Percentiles rank a stretch among this genome's conserved stretches.
phyloP scores from a whole-genome alignment of 225 moss, liverwort and hornwort genomes.

The Physcomitrellopsis africana region DNA sequence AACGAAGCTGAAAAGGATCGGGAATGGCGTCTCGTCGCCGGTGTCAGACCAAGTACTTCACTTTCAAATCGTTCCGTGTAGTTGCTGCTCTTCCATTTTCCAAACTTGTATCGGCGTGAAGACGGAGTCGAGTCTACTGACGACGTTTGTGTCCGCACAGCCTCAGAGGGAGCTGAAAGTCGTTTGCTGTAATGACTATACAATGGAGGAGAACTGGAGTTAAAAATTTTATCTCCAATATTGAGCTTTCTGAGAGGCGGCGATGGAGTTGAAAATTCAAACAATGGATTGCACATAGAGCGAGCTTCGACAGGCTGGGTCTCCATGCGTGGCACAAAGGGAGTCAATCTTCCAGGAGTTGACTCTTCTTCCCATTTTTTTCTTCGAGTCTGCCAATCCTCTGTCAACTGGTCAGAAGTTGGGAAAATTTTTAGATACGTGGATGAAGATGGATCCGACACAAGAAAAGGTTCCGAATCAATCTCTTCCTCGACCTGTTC shows the following conservation, averaged over 20 bases:
- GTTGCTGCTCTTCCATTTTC: slow-evolving; percentile 24
- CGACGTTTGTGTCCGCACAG: too few relatives aligned
- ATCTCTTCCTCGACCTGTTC: slow-evolving; percentile 12
- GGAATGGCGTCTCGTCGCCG: background rate
- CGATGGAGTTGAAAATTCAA: slow-evolving; percentile 40
- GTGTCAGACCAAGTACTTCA: slow-evolving; percentile 4
- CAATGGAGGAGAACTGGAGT: background rate
- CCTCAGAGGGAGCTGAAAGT: too few relatives aligned
- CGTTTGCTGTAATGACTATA: too few relatives aligned
- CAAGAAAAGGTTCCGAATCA: slow-evolving; percentile 13
- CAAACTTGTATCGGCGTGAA: slow-evolving; percentile 1
- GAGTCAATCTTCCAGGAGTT: slow-evolving; percentile 31
- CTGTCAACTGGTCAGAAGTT: slow-evolving; percentile 30
- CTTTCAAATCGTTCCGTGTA: background rate
- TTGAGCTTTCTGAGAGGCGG: slow-evolving; percentile 26
- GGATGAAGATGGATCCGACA: background rate
- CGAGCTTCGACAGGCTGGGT: slow-evolving; percentile 30
- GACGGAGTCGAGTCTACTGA: too few relatives aligned
- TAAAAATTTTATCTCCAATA: slow-evolving; percentile 19
- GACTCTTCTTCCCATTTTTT: slow-evolving; percentile 48
- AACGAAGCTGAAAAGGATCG: slow-evolving; percentile 29
- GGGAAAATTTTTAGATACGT: background rate
- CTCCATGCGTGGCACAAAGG: slow-evolving; percentile 27
- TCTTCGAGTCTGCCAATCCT: slow-evolving; percentile 38
- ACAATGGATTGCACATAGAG: slow-evolving; percentile 45